These are phyloP conservation scores for Pseudocercospora musae DNA, from an alignment of 2,329 filamentous ascomycete species.

Conservation along the genomic window DNA sequence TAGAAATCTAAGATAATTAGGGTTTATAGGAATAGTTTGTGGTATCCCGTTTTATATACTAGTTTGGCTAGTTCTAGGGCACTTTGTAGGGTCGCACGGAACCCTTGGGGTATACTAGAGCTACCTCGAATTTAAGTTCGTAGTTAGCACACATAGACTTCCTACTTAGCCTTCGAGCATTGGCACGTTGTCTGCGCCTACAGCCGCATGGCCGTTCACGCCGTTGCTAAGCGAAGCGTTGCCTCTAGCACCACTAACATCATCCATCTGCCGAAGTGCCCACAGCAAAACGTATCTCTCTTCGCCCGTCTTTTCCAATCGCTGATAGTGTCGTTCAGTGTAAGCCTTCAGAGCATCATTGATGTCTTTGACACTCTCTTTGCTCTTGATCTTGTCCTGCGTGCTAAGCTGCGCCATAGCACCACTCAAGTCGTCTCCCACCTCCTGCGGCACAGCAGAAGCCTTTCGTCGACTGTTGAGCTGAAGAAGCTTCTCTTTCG, in stretches of 20 bases:
- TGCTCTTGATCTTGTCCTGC: slow-evolving; percentile 38
- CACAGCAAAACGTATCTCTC: slow-evolving; percentile 95
- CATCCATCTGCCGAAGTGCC: slow-evolving; percentile 90
- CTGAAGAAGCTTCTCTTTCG: slow-evolving; percentile 68
- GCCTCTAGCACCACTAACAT: slow-evolving; percentile 41
- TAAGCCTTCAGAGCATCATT: slow-evolving; percentile 84
- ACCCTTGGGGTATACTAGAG: no score
- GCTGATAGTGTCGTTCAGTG: slow-evolving; percentile 87
- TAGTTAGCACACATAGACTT: no score
- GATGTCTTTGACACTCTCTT: slow-evolving; percentile 74
- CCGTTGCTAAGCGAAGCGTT: slow-evolving; percentile 12
- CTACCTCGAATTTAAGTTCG: no score
- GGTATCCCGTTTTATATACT: no score
- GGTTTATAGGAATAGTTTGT: no score
- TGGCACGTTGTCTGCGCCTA: slow-evolving; percentile 18
- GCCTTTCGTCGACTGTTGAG: slow-evolving; percentile 35
- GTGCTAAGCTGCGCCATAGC: slow-evolving; percentile 34
- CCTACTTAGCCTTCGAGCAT: slow-evolving; percentile 18
- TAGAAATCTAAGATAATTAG: no score
- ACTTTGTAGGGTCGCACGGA: no score
- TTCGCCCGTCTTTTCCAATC: slow-evolving; percentile 84
- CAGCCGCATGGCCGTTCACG: slow-evolving; percentile 8
- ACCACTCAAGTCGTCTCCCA: slow-evolving; percentile 29
- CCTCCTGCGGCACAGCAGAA: slow-evolving; percentile 21
- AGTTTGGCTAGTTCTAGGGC: no score